Conservation (phyloP, 2,329 filamentous ascomycete genomes). For the Thelonectria rubi region DNA sequence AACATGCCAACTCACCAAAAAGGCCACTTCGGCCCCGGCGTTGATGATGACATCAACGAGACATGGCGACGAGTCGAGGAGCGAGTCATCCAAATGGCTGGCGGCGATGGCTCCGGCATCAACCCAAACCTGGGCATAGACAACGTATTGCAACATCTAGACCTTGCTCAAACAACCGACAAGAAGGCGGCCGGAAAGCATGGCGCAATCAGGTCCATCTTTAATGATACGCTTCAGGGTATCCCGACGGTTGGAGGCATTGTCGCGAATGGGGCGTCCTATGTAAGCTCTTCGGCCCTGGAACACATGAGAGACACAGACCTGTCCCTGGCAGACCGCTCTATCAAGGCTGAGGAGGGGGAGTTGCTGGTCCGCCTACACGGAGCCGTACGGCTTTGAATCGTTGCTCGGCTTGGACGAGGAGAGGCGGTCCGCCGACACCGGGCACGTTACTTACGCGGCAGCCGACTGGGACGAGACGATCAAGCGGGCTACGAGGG, state of each 20-base stretch:
- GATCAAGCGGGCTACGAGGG: conserved; percentile 12
- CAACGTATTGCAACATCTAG: conserved; percentile 43
- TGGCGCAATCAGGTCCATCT: conserved; percentile 39
- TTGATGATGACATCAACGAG: conserved; percentile 40
- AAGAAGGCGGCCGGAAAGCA: conserved; percentile 45
- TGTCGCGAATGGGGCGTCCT: conserved; percentile 43
- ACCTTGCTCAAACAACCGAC: conserved; percentile 38
- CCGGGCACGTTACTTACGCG: conserved; percentile 9
- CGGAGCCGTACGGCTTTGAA: conserved; percentile 11
- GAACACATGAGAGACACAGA: conserved; percentile 16
- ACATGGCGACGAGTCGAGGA: conserved; percentile 47
- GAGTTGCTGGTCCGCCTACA: conserved; percentile 17
- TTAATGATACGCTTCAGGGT: conserved; percentile 46
- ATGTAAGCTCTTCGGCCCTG: neutral
- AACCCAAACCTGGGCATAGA: conserved; percentile 42
- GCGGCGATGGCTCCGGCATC: conserved; percentile 41
- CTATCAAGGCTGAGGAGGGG: conserved; percentile 20
- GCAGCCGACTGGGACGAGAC: conserved; percentile 10
- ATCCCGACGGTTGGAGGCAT: conserved; percentile 48
- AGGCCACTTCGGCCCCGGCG: too few species aligned
- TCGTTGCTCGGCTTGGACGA: conserved; percentile 5
- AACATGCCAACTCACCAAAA: too few species aligned
- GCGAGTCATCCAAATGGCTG: conserved; percentile 46
- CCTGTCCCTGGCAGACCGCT: conserved; percentile 19
- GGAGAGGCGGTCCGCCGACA: too few species aligned